A percentile compares a stretch with the other conserved stretches of the same genome.
Conservation (phyloP, 2,329 filamentous ascomycete species). For the Cryphonectria nitschkei region DNA sequence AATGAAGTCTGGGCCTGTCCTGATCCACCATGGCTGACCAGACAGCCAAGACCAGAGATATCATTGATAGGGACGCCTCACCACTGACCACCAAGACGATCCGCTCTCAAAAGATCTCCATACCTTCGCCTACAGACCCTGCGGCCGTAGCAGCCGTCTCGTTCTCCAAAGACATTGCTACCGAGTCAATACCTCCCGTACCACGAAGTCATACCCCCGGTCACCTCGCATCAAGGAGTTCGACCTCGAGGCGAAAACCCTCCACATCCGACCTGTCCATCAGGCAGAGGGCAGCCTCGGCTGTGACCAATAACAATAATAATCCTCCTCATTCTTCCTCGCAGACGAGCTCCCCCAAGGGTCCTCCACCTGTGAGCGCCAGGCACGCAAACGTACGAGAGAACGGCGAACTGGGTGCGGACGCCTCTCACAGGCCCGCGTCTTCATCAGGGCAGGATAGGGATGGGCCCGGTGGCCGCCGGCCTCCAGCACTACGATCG, state of each 20-base stretch:
- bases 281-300: conserved; percentile 54
- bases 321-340: conserved; percentile 33
- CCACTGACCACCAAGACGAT: conserved; percentile 50
- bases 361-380: conserved; percentile 25
- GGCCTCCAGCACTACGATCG: conserved; percentile 53
- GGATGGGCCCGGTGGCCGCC: conserved; percentile 39
- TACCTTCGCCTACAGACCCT: conserved; percentile 39
- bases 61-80: conserved; percentile 37
- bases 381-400: conserved; percentile 26
- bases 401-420: conserved; percentile 32
- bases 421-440: conserved; percentile 36
- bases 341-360: conserved; percentile 29
- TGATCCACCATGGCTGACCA: conserved; percentile 48
- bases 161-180: conserved; percentile 36
- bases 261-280: conserved; percentile 52
- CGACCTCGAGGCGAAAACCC: conserved; percentile 53
- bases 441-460: conserved; percentile 34
- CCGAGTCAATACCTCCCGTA: conserved; percentile 41
- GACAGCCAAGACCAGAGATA: conserved; percentile 36
- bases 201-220: conserved; percentile 65
- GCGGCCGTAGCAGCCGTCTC: conserved; percentile 30
- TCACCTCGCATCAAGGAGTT: conserved; percentile 62
- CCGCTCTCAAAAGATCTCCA: conserved; percentile 58
- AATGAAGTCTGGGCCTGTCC: conserved; percentile 35
- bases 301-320: conserved; percentile 41